phyloP scores from a whole-genome alignment of 2,329 filamentous ascomycete species.

The Botrytis galanthina region DNA sequence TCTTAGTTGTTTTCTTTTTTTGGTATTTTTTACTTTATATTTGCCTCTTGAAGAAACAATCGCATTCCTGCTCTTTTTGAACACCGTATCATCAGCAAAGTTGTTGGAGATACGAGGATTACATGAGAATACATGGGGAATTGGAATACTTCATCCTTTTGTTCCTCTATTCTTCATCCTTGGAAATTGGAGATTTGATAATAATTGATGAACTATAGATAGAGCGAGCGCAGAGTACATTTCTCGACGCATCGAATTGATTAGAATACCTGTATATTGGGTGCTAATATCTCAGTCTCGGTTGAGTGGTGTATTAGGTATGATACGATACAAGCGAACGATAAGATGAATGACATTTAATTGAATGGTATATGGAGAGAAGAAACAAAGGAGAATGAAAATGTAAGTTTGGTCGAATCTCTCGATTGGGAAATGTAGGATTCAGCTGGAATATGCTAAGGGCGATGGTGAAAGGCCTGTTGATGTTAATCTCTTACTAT shows the following conservation, averaged over 20 bases:
- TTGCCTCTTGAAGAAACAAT: too few species aligned
- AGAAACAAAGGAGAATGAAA: rapidly evolving
- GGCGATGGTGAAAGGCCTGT: neutral
- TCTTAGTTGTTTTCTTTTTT: neutral
- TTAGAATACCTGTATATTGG: neutral
- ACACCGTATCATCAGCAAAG: too few species aligned
- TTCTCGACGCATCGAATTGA: neutral
- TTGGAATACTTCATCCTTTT: rapidly evolving
- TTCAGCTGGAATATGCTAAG: neutral
- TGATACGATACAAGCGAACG: neutral
- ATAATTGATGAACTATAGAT: neutral
- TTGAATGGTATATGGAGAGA: neutral
- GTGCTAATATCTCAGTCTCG: neutral
- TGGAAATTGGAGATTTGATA: neutral
- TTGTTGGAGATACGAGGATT: neutral
- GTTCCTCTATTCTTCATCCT: neutral
- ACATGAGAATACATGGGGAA: neutral
- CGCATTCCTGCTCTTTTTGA: too few species aligned
- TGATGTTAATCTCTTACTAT: too few species aligned
- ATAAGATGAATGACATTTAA: rapidly evolving
- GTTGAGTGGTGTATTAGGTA: too few species aligned
- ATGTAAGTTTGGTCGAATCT: neutral
- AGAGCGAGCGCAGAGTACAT: too few species aligned
- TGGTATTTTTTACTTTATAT: neutral
- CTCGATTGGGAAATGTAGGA: neutral